These are phyloP conservation scores for Phytopythium ostracodes DNA, from an alignment of 352 stramenopile species.

Conservation along the genomic window DNA sequence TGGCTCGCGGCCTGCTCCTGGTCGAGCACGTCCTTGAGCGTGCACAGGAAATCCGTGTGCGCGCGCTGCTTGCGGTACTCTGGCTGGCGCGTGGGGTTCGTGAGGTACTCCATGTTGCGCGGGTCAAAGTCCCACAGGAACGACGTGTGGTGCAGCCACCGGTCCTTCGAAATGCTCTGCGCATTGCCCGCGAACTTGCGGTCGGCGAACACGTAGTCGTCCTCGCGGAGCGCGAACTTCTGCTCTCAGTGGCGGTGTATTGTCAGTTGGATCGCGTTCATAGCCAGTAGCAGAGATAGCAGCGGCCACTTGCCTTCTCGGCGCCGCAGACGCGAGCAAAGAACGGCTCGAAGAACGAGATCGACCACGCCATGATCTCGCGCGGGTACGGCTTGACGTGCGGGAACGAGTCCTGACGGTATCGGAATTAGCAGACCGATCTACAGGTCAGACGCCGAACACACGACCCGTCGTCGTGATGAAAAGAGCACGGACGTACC, in stretches of 20 bases:
- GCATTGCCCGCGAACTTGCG: slow-evolving; percentile 97
- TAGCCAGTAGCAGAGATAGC: not conserved
- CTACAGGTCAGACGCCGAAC: too few species aligned
- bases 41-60: slow-evolving; percentile 93
- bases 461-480: too few species aligned
- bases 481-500: slow-evolving; percentile 19
- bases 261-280: not conserved
- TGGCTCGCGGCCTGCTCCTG: slow-evolving; percentile 29
- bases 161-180: slow-evolving; percentile 92
- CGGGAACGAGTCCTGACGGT: slow-evolving; percentile 53
- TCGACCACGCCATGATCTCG: slow-evolving; percentile 93
- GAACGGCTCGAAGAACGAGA: slow-evolving; percentile 74
- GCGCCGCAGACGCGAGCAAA: slow-evolving; percentile 51
- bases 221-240: slow-evolving; percentile 90
- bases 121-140: slow-evolving; percentile 96
- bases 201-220: slow-evolving; percentile 95
- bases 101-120: slow-evolving; percentile 94
- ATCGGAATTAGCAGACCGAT: not conserved
- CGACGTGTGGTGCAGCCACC: slow-evolving; percentile 97
- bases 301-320: slow-evolving; percentile 13
- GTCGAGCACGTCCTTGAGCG: slow-evolving; percentile 76
- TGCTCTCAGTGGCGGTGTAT: slow-evolving; percentile 10
- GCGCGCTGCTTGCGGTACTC: slow-evolving; percentile 91
- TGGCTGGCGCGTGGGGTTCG: slow-evolving; percentile 92
- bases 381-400: slow-evolving; percentile 81